These are phyloP conservation scores for Metroxylon sagu DNA, from an alignment of 176 grass and related monocot genomes.

Conservation along the genomic window DNA sequence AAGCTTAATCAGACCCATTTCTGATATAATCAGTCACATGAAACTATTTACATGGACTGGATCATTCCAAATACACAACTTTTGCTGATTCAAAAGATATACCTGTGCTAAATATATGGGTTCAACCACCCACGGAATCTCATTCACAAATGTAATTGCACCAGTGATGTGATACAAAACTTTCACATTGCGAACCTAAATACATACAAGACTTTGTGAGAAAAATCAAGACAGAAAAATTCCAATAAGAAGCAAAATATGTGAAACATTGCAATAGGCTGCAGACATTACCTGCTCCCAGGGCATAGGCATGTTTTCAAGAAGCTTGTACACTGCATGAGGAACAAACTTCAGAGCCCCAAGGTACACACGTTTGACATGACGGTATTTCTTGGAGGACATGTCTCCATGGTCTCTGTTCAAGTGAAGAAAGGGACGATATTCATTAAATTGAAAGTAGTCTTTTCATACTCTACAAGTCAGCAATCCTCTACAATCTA, in stretches of 20 bases:
- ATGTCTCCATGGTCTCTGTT: conserved; percentile 92
- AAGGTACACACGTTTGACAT: conserved; percentile 94
- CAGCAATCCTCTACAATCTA: too few species aligned
- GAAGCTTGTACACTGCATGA: conserved; percentile 87
- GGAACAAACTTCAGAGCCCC: conserved; percentile 95
- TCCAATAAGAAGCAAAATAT: too few species aligned
- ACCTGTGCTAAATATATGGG: conserved; percentile 97
- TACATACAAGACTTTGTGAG: conserved; percentile 8
- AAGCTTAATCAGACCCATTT: too few species aligned
- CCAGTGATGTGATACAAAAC: conserved; percentile 95
- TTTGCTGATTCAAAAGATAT: neutral
- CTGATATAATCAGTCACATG: too few species aligned
- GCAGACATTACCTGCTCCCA: conserved; percentile 66
- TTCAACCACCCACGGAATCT: conserved; percentile 93
- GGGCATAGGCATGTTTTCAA: conserved; percentile 99
- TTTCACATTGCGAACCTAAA: conserved; percentile 94
- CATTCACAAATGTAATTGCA: conserved; percentile 92
- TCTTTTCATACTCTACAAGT: neutral
- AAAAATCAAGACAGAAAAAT: neutral
- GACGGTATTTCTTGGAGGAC: conserved; percentile 98
- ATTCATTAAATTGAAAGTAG: neutral
- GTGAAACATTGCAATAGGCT: too few species aligned
- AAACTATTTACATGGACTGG: too few species aligned
- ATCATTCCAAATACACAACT: too few species aligned
- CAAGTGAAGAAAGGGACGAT: neutral